phyloP scores from a whole-genome alignment of 805 yeast species.

The Pichia gijzeniarum region DNA sequence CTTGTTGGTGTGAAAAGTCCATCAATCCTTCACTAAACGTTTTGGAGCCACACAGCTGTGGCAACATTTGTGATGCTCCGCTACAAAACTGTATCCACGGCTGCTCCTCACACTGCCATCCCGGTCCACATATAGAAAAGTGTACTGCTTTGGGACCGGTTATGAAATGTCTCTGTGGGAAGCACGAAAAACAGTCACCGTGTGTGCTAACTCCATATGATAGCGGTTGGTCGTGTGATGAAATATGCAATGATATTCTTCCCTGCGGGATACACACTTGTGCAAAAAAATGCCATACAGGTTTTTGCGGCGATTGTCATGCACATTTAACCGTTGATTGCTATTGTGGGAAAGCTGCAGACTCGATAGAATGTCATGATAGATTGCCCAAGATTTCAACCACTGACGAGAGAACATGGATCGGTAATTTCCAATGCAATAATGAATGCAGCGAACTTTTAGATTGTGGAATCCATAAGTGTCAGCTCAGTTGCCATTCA shows the following conservation, averaged over 20 bases:
- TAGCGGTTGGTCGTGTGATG: constrained; percentile 62
- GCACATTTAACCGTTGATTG: constrained; percentile 45
- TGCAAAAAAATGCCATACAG: constrained; percentile 60
- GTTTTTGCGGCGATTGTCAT: constrained; percentile 73
- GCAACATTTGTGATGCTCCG: constrained; percentile 65
- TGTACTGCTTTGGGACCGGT: constrained; percentile 77
- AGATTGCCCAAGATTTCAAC: constrained; percentile 32
- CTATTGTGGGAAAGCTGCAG: constrained; percentile 64
- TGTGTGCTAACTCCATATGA: constrained; percentile 65
- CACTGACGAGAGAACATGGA: constrained; percentile 31
- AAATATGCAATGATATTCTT: constrained; percentile 51
- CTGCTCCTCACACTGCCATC: constrained; percentile 74
- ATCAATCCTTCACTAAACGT: constrained; percentile 56
- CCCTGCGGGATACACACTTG: constrained; percentile 75
- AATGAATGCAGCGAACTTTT: constrained; percentile 39
- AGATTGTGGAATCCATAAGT: constrained; percentile 60
- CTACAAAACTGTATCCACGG: constrained; percentile 60
- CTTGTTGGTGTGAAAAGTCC: constrained; percentile 87
- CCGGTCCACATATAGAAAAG: constrained; percentile 73
- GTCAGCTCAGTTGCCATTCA: constrained; percentile 48
- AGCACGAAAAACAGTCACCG: constrained; percentile 55
- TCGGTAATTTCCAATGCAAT: constrained; percentile 47
- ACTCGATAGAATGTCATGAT: constrained; percentile 39
- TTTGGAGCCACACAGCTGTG: constrained; percentile 79
- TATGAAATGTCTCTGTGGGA: constrained; percentile 71